Base-by-base conservation (phyloP, 495 filamentous ascomycete genomes). In the Neurospora terricola region DNA sequence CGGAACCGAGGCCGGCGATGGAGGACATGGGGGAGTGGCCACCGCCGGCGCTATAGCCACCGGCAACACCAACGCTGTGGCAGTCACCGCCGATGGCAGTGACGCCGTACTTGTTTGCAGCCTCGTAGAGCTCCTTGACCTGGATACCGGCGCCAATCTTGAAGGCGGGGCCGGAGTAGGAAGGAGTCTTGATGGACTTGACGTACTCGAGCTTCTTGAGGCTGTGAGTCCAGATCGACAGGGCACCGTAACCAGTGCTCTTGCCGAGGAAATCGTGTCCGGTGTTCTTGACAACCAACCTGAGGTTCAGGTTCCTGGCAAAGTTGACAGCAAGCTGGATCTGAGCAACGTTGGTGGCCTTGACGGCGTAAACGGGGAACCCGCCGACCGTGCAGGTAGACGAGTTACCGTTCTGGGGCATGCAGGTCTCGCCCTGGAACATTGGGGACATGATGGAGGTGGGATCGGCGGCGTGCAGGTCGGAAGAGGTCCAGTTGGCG, bases 231-330 rank as follows among this genome's bases (percentile, higher is more conserved):
- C 88, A 90, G 72, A 91, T 80, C 30, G 83, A 82, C 14, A 91
- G 78, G 5, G 87, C 82, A 59, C 87, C 88, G 37, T 77, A 75
- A 30, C 83, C 84, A 2, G 75, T 74, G 2, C 78, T 86, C 79
- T 89, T 89, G 71, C 87, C 89, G 40, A 80, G 81, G 80, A 88
- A 90, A 76, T 91, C 89, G 74, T 92, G 90, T 37, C 90, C 90
- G 1, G 90, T 92, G 73, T 91, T 92, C 80, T 85, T 83, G 23
- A 93, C 82, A 0, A 89, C 87, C 16, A 93, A 80, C 39, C 90
- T 84, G 12, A 92, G 72, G 59, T 88, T 87, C 3, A 81, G 69
- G 30, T 88, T 87, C 4, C 87, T 83, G 1, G 90, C 91, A 79
- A 92, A 88, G 77, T 89, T 88, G 21, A 93, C 81, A 5, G 88